Evolutionary conservation across 139 green algal species (phyloP), one percentile per base, ranked within the genome.

Genomic region (Nannochloris sp.): DNA sequence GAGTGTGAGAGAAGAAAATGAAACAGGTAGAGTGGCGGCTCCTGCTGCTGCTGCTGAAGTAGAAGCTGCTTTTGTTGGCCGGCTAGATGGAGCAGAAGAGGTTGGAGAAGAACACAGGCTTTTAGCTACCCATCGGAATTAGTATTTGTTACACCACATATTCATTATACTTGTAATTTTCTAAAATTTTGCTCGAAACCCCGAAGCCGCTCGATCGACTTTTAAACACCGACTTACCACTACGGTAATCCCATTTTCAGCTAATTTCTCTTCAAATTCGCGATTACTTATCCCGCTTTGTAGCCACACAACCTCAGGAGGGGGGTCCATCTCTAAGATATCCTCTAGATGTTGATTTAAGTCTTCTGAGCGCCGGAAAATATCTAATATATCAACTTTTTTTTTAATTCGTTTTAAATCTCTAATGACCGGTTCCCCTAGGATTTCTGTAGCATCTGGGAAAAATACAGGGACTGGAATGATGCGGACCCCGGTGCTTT

Each of bases 201-300:
- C 55, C 4, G 59, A 47, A 2, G 58, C 67, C 8, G 54, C 69
- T 29, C 64, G 71, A 24, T 85, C 80, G 33, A 86, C 70, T 48
- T 77, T 82, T 0, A 86, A 23, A 65, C 80, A 86, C 10, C 63
- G 44, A 39, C 69, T 55, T 14, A 64, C 54, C 35, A 86, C 77
- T 14, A 86, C 80, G 2, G 71, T 55, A 24, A 87, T 86, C 12
- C 81, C 81, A 14, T 63, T 67, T 9, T 39, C 36, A 7, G 79
- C 75, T 37, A 87, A 53, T 47, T 59, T 8, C 46, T 75, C 55
- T 68, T 87, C 81, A 33, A 74, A 59, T 3, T 70, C 71, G 0
- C 62, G 61, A 34, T 82, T n/a, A 14, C 33, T 65, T 63, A 87
- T 87, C 53, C 81, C 81, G 19, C 37, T 70, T 63, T 87, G 79